Percentiles rank a stretch among this genome's conserved stretches.
These are phyloP conservation scores for Pseudogymnoascus sp. DNA, from an alignment of 2,329 filamentous ascomycete species.

Conservation along the genomic window DNA sequence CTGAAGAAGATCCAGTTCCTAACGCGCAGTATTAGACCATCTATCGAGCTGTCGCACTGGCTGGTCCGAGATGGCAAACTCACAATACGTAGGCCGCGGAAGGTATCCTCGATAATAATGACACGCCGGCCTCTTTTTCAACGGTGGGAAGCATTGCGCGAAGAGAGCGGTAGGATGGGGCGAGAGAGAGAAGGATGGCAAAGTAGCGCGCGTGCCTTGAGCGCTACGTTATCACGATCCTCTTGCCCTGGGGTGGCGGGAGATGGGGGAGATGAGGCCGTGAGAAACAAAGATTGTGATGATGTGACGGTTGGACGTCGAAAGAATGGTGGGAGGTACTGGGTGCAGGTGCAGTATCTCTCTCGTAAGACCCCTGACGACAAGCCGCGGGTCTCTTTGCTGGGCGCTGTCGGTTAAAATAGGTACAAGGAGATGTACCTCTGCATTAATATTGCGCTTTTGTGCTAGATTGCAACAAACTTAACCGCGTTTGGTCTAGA, in stretches of 20 bases:
- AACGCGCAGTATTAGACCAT: constrained; percentile 30
- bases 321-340: not conserved
- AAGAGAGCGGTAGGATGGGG: not conserved
- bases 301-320: not conserved
- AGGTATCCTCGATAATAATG: constrained; percentile 1
- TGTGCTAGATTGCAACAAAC: not conserved
- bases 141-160: not conserved
- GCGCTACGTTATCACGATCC: not conserved
- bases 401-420: not conserved
- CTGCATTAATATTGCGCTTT: not conserved
- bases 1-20: constrained; percentile 75
- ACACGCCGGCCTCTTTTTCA: not conserved
- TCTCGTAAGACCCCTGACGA: not conserved
- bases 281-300: not conserved
- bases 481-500: not conserved
- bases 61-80: not conserved
- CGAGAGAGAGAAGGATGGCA: not conserved
- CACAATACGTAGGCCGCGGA: constrained; percentile 7
- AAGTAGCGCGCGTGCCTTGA: not conserved
- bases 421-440: not conserved
- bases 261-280: not conserved
- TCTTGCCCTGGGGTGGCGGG: not conserved
- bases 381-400: not conserved
- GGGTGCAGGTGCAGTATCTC: not conserved
- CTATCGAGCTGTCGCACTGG: not conserved